phyloP scores from a whole-genome alignment of 2,329 filamentous ascomycete species.

The Acrocalymma vagum region DNA sequence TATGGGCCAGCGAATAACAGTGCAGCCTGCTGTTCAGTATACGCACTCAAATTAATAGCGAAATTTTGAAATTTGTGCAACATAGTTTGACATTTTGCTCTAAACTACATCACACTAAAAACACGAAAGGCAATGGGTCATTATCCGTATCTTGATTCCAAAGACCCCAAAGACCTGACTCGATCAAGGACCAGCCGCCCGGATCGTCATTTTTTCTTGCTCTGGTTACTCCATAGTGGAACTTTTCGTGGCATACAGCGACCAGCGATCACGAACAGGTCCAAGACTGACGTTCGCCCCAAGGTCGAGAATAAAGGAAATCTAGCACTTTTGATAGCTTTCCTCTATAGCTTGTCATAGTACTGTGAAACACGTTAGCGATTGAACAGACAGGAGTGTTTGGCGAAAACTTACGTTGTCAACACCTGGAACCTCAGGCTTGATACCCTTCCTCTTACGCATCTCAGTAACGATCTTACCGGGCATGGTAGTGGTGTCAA shows the following conservation, averaged over 20 bases:
- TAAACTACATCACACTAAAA: conserved; percentile 46
- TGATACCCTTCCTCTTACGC: conserved; percentile 99
- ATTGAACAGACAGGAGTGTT: neutral
- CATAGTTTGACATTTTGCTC: conserved; percentile 38
- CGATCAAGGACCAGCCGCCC: conserved; percentile 40
- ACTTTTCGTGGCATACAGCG: conserved; percentile 43
- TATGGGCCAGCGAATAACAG: no score
- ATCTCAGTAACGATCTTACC: conserved; percentile 85
- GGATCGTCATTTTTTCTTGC: conserved; percentile 48
- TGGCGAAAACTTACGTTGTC: conserved; percentile 80
- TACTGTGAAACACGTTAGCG: conserved; percentile 70
- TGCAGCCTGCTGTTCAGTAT: no score
- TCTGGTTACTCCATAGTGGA: conserved; percentile 39
- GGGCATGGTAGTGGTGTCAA: conserved; percentile 83
- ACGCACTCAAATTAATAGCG: no score
- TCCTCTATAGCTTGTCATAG: conserved; percentile 96
- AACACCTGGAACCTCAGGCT: conserved; percentile 90
- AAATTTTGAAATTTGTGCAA: no score
- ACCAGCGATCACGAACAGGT: conserved; percentile 44
- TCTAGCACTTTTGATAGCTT: conserved; percentile 54
- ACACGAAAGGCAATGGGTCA: conserved; percentile 43
- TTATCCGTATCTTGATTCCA: conserved; percentile 43
- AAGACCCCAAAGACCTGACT: conserved; percentile 36
- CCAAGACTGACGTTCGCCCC: conserved; percentile 43
- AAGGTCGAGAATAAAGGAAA: conserved; percentile 48